phyloP scores from a whole-genome alignment of 2,329 filamentous ascomycete species.

The Sordariomycetes sp. region DNA sequence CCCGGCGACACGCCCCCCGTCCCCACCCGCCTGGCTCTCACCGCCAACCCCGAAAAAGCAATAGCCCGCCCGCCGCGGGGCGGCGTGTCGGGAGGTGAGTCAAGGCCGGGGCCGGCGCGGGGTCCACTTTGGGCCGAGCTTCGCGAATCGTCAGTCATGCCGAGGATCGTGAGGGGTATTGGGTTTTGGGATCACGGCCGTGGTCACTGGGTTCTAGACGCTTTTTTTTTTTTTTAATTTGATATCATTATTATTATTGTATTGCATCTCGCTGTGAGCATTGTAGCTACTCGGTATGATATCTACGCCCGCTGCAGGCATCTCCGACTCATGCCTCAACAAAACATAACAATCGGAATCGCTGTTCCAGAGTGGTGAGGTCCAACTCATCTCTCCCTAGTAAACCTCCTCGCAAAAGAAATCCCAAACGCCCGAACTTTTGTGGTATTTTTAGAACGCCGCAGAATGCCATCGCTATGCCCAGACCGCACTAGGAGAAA shows the following conservation, averaged over 20 bases:
- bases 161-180: no score
- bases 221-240: no score
- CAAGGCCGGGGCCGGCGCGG: background rate
- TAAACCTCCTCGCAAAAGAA: constrained; percentile 2
- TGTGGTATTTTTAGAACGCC: background rate
- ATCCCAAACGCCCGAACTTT: background rate
- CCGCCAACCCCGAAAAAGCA: background rate
- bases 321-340: background rate
- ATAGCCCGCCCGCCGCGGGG: background rate
- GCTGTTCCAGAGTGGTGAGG: constrained; percentile 1
- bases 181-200: no score
- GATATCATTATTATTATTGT: no score
- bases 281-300: no score
- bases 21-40: background rate
- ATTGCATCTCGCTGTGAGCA: no score
- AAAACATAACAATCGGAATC: background rate
- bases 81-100: background rate
- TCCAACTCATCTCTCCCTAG: background rate
- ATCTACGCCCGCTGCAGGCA: background rate
- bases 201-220: no score
- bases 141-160: background rate
- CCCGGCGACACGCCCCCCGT: background rate
- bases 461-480: constrained; percentile 2
- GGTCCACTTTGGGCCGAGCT: background rate
- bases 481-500: constrained; percentile 1